Evolutionary conservation across 495 filamentous ascomycete species (phyloP), one percentile per base, ranked within the genome.

Genomic region (Durotheca rogersii): DNA sequence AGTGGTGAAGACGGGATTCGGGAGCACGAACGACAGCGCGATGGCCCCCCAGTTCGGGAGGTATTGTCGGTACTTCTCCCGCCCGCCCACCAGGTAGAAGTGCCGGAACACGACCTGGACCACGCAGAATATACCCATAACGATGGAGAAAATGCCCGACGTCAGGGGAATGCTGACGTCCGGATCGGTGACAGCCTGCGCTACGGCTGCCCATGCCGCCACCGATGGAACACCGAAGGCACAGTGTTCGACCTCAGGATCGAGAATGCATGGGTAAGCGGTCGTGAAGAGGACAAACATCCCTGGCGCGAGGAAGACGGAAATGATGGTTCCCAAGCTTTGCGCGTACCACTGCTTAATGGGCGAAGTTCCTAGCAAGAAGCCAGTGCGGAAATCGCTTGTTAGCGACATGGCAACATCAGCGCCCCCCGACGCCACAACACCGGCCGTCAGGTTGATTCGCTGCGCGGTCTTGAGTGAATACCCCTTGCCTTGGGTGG

Each of bases 31-130:
- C 2, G 83, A 78, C 25, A 86, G 68, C 6, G 77, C 81, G 32
- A 86, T 75, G 16, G 78, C 81, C 61, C 82, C 81, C 76, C 84
- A 83, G 73, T 86, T 87, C 35, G 83, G 83, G 14, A 84, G 72
- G 49, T 75, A 87, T 27, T 66, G 59, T 34, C 79, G 74, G 51
- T 78, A 76, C 68, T 79, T 82, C 47, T 74, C 79, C n/a, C 72
- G 70, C 21, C 64, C 47, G 20, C 79, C 76, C 15, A 72, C 70
- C 23, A 82, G 73, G 50, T 70, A 81, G 66, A 75, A 81, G 69
- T 84, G 79, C 35, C 81, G 72, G 54, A 85, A 29, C 19, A 84
- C 17, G 6, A 80, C 80, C 56, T 78, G 74, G n/a, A 51, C 25
- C 20, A 74, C 67, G 41, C 70, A 73, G 31, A 80, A 61, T 46